Percentiles rank a stretch among this genome's conserved stretches.
phyloP scores from a whole-genome alignment of 148 eudicot genomes.

The Vaccinium corymbosum region DNA sequence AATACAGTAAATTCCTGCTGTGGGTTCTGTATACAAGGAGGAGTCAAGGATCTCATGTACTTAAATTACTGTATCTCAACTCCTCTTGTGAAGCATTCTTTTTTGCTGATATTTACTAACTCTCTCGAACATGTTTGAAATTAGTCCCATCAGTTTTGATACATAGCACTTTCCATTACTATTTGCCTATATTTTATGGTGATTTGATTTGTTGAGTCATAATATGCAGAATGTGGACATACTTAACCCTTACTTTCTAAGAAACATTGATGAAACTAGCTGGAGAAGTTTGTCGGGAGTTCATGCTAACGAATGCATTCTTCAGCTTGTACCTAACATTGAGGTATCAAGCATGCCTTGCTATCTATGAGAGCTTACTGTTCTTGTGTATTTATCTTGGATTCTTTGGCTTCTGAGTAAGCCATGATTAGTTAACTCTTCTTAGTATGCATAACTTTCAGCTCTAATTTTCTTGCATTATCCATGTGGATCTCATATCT shows the following conservation, averaged over 20 bases:
- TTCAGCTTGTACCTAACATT: conserved; percentile 50
- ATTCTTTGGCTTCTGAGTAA: background rate
- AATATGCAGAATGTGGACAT: conserved; percentile 50
- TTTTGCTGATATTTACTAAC: background rate
- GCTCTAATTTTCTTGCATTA: background rate
- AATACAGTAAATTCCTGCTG: background rate
- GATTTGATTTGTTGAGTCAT: background rate
- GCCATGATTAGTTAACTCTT: background rate
- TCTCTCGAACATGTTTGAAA: background rate
- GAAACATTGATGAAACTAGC: conserved; percentile 55
- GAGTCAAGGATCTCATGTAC: background rate
- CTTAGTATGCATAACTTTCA: background rate
- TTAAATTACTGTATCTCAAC: background rate
- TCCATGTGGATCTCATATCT: conserved; percentile 9
- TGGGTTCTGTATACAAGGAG: background rate
- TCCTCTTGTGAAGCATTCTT: background rate
- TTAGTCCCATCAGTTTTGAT: background rate
- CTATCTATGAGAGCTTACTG: background rate
- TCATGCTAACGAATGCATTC: conserved; percentile 53
- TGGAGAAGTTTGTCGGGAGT: conserved; percentile 63
- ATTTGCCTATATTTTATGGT: background rate
- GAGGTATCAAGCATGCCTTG: conserved; percentile 34
- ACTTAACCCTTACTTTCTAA: conserved; percentile 32
- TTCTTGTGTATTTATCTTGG: conserved; percentile 5
- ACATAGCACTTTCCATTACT: background rate